Percentiles rank a stretch among this genome's conserved stretches.
These are phyloP conservation scores for Mrakia gelida DNA, from an alignment of 768 basidiomycete genomes.

Conservation along the genomic window DNA sequence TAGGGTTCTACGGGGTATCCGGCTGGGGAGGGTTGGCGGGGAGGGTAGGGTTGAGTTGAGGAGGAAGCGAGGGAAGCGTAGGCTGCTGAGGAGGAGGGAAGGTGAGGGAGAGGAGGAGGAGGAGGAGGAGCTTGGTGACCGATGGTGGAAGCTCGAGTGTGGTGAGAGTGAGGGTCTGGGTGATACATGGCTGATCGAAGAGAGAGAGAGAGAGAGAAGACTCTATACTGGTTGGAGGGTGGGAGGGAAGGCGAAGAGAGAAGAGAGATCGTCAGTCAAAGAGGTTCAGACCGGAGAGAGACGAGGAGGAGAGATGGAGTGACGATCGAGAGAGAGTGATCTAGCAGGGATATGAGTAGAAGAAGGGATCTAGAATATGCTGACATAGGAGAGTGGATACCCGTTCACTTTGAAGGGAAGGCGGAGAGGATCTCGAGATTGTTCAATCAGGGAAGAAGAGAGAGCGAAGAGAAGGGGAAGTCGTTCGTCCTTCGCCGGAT, in stretches of 20 bases:
- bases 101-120: neutral
- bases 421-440: no score
- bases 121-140: neutral
- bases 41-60: neutral
- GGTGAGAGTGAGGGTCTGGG: neutral
- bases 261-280: no score
- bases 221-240: neutral
- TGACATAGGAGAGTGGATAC: no score
- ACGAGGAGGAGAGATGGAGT: no score
- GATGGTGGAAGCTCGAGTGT: neutral
- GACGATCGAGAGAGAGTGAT: no score
- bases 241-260: neutral
- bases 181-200: neutral
- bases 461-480: no score
- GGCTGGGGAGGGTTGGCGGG: fast-evolving
- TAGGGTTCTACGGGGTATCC: neutral
- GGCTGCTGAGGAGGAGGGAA: neutral
- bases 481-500: no score
- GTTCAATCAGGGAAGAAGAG: no score
- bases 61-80: neutral
- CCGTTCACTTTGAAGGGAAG: no score
- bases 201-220: neutral
- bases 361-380: no score
- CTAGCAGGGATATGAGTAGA: no score
- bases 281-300: no score